Base-by-base conservation (phyloP, 2,329 filamentous ascomycete species). In the Aspergillus uvarum region DNA sequence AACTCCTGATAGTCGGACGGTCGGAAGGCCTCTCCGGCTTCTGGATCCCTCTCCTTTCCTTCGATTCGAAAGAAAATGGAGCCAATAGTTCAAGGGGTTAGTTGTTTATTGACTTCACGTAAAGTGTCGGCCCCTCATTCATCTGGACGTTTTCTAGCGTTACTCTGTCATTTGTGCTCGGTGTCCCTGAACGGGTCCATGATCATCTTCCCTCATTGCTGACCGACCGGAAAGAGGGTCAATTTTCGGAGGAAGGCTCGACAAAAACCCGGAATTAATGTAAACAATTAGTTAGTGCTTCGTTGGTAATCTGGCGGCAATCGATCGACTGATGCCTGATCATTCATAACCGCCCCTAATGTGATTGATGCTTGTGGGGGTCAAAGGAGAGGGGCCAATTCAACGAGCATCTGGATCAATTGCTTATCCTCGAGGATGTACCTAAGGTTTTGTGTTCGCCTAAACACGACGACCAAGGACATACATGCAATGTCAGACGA, bases 21-120 rank as follows among this genome's bases (percentile, higher is more conserved):
- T 44, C 38, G 38, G 38, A 44, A 16, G 38, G 38, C 38, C 38
- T 26, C 54, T 53, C 62, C 62, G 62, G 62, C 60, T 59, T 58
- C 62, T 60, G 56, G 50, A 60, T 64, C 57, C 52, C 29, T 59
- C 31, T 21, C 19, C 35, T 35, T 35, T 35, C 16, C 38, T 54
- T 32, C 16, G 51, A 44, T 5, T 53, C 29, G 6, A 32, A n/a
- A 29, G 26, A 21, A 55, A 55, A 44, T 44, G 38, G 38, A 44
- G 38, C 38, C 32, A 8, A 6, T 44, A 44, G 38, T 44, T 14
- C 7, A n/a, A 19, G 16, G 38, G 38, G 38, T 22, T 22, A 22
- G 22, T 51, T 14, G 22, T 32, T 19, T 5, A n/a, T 51, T 51
- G 19, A 32, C 50, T 52, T 44, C 38, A 44, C 16, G 38, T 44